Percentiles rank a stretch among this genome's conserved stretches.
These are phyloP conservation scores for Eustoma russellianum DNA, from an alignment of 257 asterid genomes.

Conservation along the genomic window DNA sequence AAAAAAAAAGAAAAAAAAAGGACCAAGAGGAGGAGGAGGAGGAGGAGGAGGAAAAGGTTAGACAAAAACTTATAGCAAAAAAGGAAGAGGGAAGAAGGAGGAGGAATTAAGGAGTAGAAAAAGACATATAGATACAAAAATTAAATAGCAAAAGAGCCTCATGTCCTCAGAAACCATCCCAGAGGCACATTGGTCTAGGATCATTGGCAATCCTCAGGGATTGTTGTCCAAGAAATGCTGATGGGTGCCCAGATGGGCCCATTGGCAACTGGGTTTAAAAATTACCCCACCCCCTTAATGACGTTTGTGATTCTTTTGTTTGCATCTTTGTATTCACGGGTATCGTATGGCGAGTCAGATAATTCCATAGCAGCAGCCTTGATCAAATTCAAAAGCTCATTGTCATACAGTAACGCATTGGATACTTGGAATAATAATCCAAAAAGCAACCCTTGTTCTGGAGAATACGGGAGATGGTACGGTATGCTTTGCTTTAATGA, in stretches of 20 bases:
- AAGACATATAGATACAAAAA: background rate
- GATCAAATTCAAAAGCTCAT: constrained; percentile 41
- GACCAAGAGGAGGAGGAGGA: constrained; percentile 1
- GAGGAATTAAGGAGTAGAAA: background rate
- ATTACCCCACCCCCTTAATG: background rate
- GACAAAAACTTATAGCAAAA: background rate
- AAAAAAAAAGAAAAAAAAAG: constrained; percentile 12
- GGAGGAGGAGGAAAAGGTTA: background rate
- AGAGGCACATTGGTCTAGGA: constrained; percentile 1
- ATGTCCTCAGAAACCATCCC: constrained; percentile 9
- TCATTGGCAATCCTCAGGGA: constrained; percentile 2
- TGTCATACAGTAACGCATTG: constrained; percentile 37
- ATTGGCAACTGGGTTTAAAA: constrained; percentile 4
- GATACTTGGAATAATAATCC: constrained; percentile 39
- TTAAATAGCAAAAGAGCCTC: background rate
- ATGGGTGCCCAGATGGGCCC: constrained; percentile 57
- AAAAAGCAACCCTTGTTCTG: constrained; percentile 44
- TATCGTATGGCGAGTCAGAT: constrained; percentile 19
- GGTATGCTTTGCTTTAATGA: constrained; percentile 73
- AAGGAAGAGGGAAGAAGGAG: constrained; percentile 1
- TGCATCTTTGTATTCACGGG: background rate
- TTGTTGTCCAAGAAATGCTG: constrained; percentile 20
- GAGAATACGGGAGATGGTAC: constrained; percentile 40
- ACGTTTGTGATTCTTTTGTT: background rate
- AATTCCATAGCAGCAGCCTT: constrained; percentile 25